These are phyloP conservation scores for Pythium scleroteichum DNA, from an alignment of 352 stramenopile species.

Conservation along the genomic window DNA sequence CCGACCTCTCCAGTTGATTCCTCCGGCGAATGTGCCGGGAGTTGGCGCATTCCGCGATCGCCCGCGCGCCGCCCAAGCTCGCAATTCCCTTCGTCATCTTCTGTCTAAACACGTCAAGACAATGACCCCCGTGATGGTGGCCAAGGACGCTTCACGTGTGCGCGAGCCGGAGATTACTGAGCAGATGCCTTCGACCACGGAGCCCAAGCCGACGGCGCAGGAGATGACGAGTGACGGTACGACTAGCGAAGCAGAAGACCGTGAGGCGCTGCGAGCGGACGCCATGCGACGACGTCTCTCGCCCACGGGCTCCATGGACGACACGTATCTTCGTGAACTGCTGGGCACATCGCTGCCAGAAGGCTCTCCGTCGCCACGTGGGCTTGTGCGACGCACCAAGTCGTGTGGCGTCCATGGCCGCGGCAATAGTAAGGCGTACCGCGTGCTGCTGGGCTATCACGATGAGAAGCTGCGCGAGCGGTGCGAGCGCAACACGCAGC, in stretches of 20 bases:
- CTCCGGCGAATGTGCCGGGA: neutral
- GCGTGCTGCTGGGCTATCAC: constrained; percentile 20
- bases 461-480: constrained; percentile 27
- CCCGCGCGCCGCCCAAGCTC: too few relatives aligned
- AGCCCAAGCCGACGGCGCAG: neutral
- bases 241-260: constrained; percentile 12
- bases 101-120: neutral
- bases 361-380: constrained; percentile 2
- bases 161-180: too few relatives aligned
- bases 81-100: neutral
- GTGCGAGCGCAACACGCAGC: constrained; percentile 25
- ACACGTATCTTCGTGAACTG: constrained; percentile 26
- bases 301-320: constrained; percentile 20
- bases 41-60: too few relatives aligned
- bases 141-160: too few relatives aligned
- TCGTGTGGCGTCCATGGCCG: constrained; percentile 20
- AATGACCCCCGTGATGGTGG: neutral
- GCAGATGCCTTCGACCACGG: neutral
- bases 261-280: neutral
- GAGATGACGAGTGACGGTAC: neutral
- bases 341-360: constrained; percentile 12
- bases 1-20: neutral
- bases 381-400: constrained; percentile 19
- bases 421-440: neutral
- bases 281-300: constrained; percentile 10